These are phyloP conservation scores for Botrytis byssoidea DNA, from an alignment of 2,329 filamentous ascomycete genomes.

Conservation along the genomic window DNA sequence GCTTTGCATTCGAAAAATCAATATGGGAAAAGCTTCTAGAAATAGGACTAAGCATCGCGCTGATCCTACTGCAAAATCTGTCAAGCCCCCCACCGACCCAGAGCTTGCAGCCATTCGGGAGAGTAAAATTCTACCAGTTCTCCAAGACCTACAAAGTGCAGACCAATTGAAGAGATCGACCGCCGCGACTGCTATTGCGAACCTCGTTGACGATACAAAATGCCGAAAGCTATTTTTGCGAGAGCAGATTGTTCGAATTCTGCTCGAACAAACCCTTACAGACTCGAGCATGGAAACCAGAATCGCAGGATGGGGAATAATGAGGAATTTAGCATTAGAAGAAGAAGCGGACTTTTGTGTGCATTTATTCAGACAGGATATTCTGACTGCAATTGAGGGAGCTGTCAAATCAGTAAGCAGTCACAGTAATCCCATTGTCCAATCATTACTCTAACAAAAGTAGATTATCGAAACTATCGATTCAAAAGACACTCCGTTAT, in stretches of 20 bases:
- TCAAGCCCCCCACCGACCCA: constrained; percentile 62
- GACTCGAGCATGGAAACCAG: constrained; percentile 62
- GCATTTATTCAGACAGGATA: constrained; percentile 60
- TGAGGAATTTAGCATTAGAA: constrained; percentile 59
- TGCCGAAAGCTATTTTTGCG: constrained; percentile 64
- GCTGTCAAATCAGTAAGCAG: constrained; percentile 52
- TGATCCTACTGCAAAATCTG: constrained; percentile 56
- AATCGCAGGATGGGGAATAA: constrained; percentile 66
- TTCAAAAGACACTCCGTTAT: constrained; percentile 44
- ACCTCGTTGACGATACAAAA: constrained; percentile 59
- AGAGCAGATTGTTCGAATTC: constrained; percentile 62
- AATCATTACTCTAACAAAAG: constrained; percentile 19
- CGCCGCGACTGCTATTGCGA: constrained; percentile 59
- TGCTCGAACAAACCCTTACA: constrained; percentile 63
- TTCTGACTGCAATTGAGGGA: constrained; percentile 59
- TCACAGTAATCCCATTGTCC: background rate
- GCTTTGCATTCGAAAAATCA: background rate
- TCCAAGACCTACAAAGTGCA: constrained; percentile 58
- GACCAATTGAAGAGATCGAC: constrained; percentile 58
- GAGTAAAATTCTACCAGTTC: constrained; percentile 60
- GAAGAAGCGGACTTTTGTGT: constrained; percentile 67
- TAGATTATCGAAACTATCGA: constrained; percentile 37
- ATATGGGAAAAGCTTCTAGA: constrained; percentile 60
- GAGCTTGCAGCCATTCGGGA: constrained; percentile 63
- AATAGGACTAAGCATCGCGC: constrained; percentile 52